Percentiles rank a stretch among this genome's conserved stretches.
phyloP scores from a whole-genome alignment of 2,329 filamentous ascomycete genomes.

The Tolypocladium nubicola region DNA sequence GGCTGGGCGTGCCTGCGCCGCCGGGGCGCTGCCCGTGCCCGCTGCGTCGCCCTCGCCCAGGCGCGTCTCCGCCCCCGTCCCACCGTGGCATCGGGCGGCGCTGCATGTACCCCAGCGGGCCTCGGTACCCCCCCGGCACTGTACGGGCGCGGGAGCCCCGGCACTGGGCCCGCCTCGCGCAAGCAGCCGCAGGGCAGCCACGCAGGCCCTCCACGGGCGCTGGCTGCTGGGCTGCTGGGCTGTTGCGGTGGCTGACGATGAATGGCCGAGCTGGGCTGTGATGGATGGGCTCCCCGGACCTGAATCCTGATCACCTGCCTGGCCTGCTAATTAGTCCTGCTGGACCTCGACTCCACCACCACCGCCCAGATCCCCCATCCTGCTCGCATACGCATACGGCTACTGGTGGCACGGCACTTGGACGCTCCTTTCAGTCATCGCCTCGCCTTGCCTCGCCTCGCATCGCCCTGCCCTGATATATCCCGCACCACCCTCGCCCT shows the following conservation, averaged over 20 bases:
- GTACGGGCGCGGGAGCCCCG: not conserved
- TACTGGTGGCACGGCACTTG: constrained; percentile 2
- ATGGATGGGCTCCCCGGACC: too few relatives aligned
- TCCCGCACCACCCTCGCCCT: not conserved
- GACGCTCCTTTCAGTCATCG: not conserved
- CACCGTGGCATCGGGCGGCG: not conserved
- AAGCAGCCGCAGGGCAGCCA: not conserved
- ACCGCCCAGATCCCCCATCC: not conserved
- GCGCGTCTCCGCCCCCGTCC: not conserved
- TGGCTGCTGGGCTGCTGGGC: not conserved
- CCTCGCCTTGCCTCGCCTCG: not conserved
- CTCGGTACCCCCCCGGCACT: not conserved
- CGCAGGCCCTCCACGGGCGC: not conserved
- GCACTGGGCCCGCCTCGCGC: not conserved
- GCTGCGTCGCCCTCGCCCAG: not conserved
- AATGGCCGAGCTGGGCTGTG: not conserved
- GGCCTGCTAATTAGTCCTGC: not conserved
- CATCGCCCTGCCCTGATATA: constrained; percentile 1
- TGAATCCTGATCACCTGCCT: not conserved
- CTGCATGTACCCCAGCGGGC: not conserved
- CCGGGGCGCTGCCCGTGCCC: not conserved
- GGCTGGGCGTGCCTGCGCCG: not conserved
- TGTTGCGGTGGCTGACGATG: not conserved
- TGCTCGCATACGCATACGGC: not conserved
- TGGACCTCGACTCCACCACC: not conserved